Conservation (phyloP, 2,329 filamentous ascomycete species). For the Pseudocercospora crystallina region DNA sequence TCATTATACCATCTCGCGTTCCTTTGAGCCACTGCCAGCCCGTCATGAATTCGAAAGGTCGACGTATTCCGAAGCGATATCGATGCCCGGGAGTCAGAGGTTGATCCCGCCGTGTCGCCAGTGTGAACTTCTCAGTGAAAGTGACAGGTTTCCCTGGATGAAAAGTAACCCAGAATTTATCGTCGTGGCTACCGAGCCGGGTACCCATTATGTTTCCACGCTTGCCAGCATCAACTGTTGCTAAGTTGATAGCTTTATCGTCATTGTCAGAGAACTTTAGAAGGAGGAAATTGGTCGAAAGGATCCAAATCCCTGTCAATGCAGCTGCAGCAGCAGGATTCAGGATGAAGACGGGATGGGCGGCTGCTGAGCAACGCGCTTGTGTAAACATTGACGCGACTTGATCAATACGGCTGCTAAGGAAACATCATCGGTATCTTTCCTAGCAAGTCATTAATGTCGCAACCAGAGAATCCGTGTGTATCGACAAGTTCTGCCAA, state of each 20-base stretch:
- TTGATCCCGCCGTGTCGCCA: neutral
- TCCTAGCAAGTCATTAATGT: no score
- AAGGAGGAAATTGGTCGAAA: no score
- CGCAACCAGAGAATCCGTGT: no score
- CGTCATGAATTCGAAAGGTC: no score
- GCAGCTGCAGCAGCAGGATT: no score
- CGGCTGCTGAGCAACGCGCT: neutral
- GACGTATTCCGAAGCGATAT: constrained; percentile 3
- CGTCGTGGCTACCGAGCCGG: neutral
- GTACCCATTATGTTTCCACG: neutral
- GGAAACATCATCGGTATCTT: neutral
- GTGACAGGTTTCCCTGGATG: neutral
- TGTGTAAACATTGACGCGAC: no score
- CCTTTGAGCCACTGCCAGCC: no score
- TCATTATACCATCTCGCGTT: no score
- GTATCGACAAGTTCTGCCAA: no score
- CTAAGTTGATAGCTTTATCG: neutral
- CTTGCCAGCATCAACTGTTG: neutral
- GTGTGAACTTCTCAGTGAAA: neutral
- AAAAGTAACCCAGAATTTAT: constrained; percentile 1
- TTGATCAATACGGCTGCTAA: neutral
- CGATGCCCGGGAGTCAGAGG: constrained; percentile 7
- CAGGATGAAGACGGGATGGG: neutral
- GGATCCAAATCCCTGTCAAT: no score
- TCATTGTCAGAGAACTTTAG: no score